Evolutionary conservation across 257 asterid genomes (phyloP).

Genomic region (Rhazya stricta): DNA sequence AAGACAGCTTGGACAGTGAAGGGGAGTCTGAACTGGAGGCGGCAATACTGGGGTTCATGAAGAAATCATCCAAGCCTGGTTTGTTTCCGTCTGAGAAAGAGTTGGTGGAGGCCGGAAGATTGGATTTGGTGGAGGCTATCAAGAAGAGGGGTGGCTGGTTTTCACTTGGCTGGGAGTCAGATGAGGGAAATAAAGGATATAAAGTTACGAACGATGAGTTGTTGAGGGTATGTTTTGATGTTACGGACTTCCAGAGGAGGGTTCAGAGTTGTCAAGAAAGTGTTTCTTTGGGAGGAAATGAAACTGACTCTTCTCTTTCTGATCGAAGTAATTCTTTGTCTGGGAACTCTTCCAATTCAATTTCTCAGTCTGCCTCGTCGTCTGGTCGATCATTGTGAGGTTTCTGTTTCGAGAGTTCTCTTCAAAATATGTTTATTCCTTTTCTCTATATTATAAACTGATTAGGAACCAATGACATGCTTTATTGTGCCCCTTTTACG

Average conservation of each 20-base stretch:
- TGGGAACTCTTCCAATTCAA: slow-evolving; percentile 14
- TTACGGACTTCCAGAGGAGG: slow-evolving; percentile 47
- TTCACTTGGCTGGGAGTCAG: slow-evolving; percentile 75
- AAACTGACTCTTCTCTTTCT: slow-evolving; percentile 17
- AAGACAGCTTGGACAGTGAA: slow-evolving; percentile 33
- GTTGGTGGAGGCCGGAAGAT: slow-evolving; percentile 61
- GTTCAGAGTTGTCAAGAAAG: slow-evolving; percentile 36
- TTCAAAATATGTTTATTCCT: slow-evolving; percentile 6
- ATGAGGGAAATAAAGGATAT: slow-evolving; percentile 31
- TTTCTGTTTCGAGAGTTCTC: slow-evolving; percentile 21
- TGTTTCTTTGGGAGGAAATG: slow-evolving; percentile 28
- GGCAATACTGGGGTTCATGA: slow-evolving; percentile 78
- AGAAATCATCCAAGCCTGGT: slow-evolving; percentile 59
- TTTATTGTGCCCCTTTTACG: background rate
- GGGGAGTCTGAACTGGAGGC: slow-evolving; percentile 69
- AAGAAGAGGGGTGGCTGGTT: slow-evolving; percentile 77
- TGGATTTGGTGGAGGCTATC: slow-evolving; percentile 75
- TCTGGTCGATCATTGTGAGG: slow-evolving; percentile 54
- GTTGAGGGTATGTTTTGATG: slow-evolving; percentile 29
- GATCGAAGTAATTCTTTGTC: slow-evolving; percentile 15
- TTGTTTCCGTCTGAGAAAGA: slow-evolving; percentile 73
- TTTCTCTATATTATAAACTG: background rate
- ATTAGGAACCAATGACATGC: background rate
- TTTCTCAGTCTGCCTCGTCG: slow-evolving; percentile 31
- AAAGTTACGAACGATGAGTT: slow-evolving; percentile 22